Evolutionary conservation across 345 rosid genomes (phyloP).

Genomic region (Rhodamnia rubescens): DNA sequence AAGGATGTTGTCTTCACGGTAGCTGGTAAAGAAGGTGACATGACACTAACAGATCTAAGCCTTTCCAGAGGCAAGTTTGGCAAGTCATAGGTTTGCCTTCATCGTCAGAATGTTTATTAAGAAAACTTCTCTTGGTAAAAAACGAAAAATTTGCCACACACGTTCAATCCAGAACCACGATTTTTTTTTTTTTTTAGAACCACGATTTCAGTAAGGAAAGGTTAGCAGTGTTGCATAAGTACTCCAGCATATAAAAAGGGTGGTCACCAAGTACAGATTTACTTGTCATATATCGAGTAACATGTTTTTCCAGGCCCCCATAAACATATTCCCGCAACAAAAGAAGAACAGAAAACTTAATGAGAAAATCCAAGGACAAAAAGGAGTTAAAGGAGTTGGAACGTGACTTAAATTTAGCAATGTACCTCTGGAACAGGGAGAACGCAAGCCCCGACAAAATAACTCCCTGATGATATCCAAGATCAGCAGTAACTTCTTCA

Average conservation of each 20-base stretch:
- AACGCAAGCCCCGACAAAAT: constrained; percentile 66
- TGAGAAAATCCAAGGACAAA: background rate
- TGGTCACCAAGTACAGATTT: background rate
- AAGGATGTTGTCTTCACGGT: background rate
- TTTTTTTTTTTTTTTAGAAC: too few relatives aligned
- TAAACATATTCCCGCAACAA: background rate
- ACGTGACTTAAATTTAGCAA: background rate
- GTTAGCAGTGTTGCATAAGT: background rate
- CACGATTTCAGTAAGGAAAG: background rate
- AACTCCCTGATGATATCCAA: constrained; percentile 65
- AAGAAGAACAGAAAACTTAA: background rate
- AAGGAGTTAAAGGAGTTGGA: background rate
- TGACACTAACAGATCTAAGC: background rate
- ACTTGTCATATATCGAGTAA: background rate
- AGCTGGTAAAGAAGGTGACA: background rate
- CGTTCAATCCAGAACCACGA: background rate
- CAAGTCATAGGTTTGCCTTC: background rate
- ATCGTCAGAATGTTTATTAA: background rate
- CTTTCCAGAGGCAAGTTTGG: background rate
- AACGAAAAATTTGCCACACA: background rate
- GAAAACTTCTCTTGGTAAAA: background rate
- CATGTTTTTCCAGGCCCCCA: background rate
- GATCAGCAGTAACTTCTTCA: constrained; percentile 64
- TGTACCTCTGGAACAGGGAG: constrained; percentile 71
- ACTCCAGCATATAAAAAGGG: background rate